Evolutionary conservation across 108 stramenopile species (phyloP).

Genomic region (Pseudonitzschia multistriata): DNA sequence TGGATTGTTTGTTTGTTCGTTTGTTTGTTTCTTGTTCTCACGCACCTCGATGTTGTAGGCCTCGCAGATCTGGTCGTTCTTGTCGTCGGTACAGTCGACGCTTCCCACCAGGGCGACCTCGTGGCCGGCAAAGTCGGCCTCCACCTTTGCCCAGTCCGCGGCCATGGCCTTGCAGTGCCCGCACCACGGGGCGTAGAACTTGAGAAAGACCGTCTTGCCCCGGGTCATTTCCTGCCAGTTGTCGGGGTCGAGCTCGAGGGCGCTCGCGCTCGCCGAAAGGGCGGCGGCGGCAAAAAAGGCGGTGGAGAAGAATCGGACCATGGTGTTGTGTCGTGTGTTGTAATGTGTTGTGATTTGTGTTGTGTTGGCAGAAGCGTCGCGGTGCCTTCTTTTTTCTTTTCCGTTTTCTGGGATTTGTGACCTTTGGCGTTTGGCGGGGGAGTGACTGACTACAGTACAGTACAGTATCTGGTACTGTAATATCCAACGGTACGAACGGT

Average conservation of each 20-base stretch:
- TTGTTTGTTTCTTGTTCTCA: neutral
- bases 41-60: constrained; percentile 72
- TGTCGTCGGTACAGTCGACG: constrained; percentile 75
- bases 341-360: too few species aligned
- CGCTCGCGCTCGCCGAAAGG: constrained; percentile 14
- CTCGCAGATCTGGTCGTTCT: constrained; percentile 68
- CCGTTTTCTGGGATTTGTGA: too few species aligned
- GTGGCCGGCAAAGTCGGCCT: constrained; percentile 46
- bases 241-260: constrained; percentile 32
- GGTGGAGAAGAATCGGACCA: neutral
- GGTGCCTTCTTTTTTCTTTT: too few species aligned
- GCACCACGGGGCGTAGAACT: constrained; percentile 52
- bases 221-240: constrained; percentile 56
- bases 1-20: too few species aligned
- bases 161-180: constrained; percentile 74
- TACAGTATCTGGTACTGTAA: too few species aligned
- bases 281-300: constrained; percentile 5
- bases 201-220: constrained; percentile 82
- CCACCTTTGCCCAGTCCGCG: constrained; percentile 76
- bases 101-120: constrained; percentile 57
- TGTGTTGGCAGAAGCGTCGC: too few species aligned
- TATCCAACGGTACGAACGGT: too few species aligned
- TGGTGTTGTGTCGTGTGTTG: neutral
- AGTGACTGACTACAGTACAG: too few species aligned
- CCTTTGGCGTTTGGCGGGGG: too few species aligned